Evolutionary conservation across 805 yeast species (phyloP), one percentile per base, ranked within the genome.

Genomic region (Saccharomycopsis sp.): DNA sequence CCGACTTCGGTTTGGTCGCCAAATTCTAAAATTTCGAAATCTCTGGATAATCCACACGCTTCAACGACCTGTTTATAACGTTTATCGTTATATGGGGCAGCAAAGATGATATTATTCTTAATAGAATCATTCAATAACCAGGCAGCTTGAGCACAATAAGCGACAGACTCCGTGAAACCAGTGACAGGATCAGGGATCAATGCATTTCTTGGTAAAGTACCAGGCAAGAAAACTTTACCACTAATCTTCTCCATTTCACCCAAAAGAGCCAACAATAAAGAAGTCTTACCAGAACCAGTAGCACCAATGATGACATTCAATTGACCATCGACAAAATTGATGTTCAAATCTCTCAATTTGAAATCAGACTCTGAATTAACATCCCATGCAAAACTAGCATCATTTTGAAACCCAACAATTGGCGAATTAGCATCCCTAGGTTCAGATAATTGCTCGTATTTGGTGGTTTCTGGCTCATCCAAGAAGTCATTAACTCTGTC

Each of bases 1-100:
- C 98, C 98, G 70, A 93, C 87, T 73, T 91, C 96, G 15, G 99
- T 94, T 69, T 82, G 79, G 72, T 93, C 99, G 63, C 98, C 98
- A 56, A 85, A 89, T 61, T 85, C 84, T 65, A 94, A 75, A 61
- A 93, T 91, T 70, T 88, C 89, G 57, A 93, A 80, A 73, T 93
- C 99, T 66, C 97, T 85, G 44, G 77, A 72, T 65, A 93, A 80
- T 35, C 96, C 96, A 79, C 98, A 94, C 1, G 97, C 97, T 62
- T 84, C 82, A 51, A 94, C 78, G 22, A 90, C 97, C 25, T 81
- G 83, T 38, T 83, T 75, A 68, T 93, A 93, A 65, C 98, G 84
- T 1, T 78, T 80, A 64, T 84, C 83, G 69, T 87, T 82, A 73
- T 75, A 90, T 2, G 85, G 84, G 29, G 89, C 68, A 12, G 89